Evolutionary conservation across 257 asterid species (phyloP), one percentile per base, ranked within the genome.

Genomic region (Gentiana straminea): DNA sequence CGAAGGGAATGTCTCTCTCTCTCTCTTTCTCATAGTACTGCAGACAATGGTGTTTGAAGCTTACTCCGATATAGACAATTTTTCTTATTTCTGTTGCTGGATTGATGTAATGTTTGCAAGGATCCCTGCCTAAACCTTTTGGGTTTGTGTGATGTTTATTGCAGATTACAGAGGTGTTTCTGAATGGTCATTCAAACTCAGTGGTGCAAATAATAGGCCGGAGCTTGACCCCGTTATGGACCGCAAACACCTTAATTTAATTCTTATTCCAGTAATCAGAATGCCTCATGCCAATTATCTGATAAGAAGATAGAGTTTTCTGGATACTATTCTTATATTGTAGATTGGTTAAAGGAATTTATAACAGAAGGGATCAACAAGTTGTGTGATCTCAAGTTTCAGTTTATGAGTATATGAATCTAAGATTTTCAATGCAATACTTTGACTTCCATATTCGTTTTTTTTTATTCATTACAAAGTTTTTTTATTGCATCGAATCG

Each of bases 101-200:
- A 5, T 10, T 24, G 8, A 32, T 64, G 76, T 47, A 41, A 5
- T 41, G 46, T 41, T 41, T 39, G 7, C 46, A 12, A 2, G 10
- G 15, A 43, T 13, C 50, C 13, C 24, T 3, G 34, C 13, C 7
- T 37, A 50, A 34, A 44, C 43, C 50, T 48, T 36, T 56, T 36
- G 37, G 39, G 41, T 33, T 54, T 37, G 9, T 12, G 53, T 60
- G 13, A 15, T 43, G 60, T 51, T 55, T 68, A 54, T 39, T 67
- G 78, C 94, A 88, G 97, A 82, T 88, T 12, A 75, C 86, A 24
- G 36, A 59, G 9, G 68, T 53, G n/a, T 88, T 74, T 68, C 60
- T 73, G 58, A 62, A 74, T 32, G 81, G 94, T 37, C 86, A 81
- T 74, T 81, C 94, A 24, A 84, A 88, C 66, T 67, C 71, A 15